Evolutionary conservation across 2,329 filamentous ascomycete species (phyloP).

Genomic region (Hypoxylon sp.): DNA sequence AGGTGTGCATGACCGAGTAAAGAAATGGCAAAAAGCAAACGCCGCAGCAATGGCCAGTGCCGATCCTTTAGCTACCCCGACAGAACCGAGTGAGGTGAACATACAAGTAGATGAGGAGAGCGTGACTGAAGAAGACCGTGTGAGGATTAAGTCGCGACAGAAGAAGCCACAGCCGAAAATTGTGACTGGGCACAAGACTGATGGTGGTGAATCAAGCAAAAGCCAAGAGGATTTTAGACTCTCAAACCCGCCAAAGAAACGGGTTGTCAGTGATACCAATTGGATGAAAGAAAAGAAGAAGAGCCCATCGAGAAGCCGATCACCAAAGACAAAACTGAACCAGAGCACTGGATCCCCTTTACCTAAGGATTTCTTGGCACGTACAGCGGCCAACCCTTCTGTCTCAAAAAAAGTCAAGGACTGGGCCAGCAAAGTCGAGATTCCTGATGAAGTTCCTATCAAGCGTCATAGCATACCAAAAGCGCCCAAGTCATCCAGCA

Average conservation of each 20-base stretch:
- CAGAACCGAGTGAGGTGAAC: constrained; percentile 73
- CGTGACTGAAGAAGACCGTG: constrained; percentile 73
- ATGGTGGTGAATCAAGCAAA: constrained; percentile 51
- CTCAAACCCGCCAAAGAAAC: constrained; percentile 83
- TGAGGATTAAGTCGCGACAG: constrained; percentile 69
- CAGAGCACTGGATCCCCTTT: constrained; percentile 60
- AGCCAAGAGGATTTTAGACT: constrained; percentile 59
- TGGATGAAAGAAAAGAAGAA: constrained; percentile 78
- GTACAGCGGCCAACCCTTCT: constrained; percentile 68
- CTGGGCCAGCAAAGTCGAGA: constrained; percentile 71
- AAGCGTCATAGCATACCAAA: constrained; percentile 58
- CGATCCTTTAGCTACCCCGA: constrained; percentile 67
- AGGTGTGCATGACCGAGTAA: constrained; percentile 83
- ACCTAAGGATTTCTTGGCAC: constrained; percentile 72
- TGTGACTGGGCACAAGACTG: constrained; percentile 51
- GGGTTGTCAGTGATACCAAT: constrained; percentile 92
- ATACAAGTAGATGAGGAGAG: constrained; percentile 72
- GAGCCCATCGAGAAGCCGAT: constrained; percentile 61
- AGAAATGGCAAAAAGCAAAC: constrained; percentile 86
- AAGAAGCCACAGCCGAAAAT: constrained; percentile 59
- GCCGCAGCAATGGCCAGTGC: constrained; percentile 72
- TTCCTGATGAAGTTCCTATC: constrained; percentile 59
- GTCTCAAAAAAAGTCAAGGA: constrained; percentile 73
- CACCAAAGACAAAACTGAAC: constrained; percentile 56
- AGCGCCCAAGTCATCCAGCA: constrained; percentile 58